Conservation (phyloP, 768 basidiomycete genomes). For the Aureoboletus auriporus region DNA sequence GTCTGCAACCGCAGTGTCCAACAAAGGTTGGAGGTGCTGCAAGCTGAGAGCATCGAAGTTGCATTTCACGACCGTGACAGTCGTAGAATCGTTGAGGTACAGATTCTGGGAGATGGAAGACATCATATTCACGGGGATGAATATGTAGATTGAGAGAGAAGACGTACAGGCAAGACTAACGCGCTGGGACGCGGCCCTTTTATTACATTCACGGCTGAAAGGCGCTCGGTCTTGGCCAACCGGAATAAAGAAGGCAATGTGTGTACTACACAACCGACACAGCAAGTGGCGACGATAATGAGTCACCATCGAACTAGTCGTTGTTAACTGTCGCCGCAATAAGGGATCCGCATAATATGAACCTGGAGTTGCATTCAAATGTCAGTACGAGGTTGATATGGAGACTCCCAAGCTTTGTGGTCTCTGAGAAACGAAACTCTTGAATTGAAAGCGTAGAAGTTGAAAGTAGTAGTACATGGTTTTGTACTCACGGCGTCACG, state of each 20-base stretch:
- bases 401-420: too few species aligned
- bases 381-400: too few species aligned
- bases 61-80: slow-evolving; percentile 27
- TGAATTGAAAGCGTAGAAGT: too few species aligned
- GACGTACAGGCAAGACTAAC: neutral
- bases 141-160: neutral
- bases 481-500: too few species aligned
- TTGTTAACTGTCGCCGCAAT: too few species aligned
- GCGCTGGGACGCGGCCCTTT: neutral
- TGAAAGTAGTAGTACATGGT: too few species aligned
- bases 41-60: slow-evolving; percentile 24
- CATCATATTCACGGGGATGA: slow-evolving; percentile 6
- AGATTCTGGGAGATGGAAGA: slow-evolving; percentile 32
- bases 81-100: slow-evolving; percentile 22
- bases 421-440: too few species aligned
- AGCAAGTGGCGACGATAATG: slow-evolving; percentile 9
- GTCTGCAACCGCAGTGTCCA: slow-evolving; percentile 16
- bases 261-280: neutral
- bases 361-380: too few species aligned
- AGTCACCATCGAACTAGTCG: neutral
- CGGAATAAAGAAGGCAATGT: neutral
- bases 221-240: neutral
- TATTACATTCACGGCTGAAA: neutral
- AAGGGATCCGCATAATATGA: too few species aligned
- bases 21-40: slow-evolving; percentile 26